Conservation (phyloP, 306 rosid genomes). For the Sicyos edulis region DNA sequence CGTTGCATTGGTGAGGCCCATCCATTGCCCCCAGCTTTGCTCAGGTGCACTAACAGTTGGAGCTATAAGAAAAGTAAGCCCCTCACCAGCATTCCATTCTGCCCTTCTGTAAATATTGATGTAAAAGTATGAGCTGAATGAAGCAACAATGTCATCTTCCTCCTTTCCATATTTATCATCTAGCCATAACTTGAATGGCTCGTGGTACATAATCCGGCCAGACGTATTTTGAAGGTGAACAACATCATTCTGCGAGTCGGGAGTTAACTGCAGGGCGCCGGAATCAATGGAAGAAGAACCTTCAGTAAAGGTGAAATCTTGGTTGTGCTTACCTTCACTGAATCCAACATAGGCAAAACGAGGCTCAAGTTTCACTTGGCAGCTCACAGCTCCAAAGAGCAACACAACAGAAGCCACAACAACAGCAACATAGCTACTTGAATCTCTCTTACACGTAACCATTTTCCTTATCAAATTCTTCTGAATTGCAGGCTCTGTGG, state of each 20-base stretch:
- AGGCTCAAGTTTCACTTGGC: not conserved
- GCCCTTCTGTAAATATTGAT: slow-evolving; percentile 23
- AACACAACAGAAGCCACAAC: not conserved
- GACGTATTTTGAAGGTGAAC: slow-evolving; percentile 8
- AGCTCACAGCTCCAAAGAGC: not conserved
- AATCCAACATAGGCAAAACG: slow-evolving; percentile 17
- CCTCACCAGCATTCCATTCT: slow-evolving; percentile 30
- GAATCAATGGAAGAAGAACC: slow-evolving; percentile 24
- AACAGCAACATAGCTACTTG: not conserved
- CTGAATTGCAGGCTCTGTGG: not conserved
- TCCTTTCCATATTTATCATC: not conserved
- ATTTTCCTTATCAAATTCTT: not conserved
- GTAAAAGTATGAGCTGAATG: slow-evolving; percentile 39
- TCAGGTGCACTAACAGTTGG: slow-evolving; percentile 26
- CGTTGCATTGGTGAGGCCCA: slow-evolving; percentile 39
- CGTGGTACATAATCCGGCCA: slow-evolving; percentile 35
- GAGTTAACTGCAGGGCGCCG: slow-evolving; percentile 37
- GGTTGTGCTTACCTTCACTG: not conserved
- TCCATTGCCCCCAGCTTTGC: slow-evolving; percentile 37
- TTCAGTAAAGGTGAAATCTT: not conserved
- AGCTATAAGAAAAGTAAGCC: slow-evolving; percentile 43
- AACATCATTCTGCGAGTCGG: slow-evolving; percentile 9
- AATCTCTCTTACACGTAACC: slow-evolving; percentile 4
- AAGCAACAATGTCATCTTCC: slow-evolving; percentile 29
- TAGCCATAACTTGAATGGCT: slow-evolving; percentile 35